Base-by-base conservation (phyloP, 345 rosid species). In the Xanthoceras sorbifolium region DNA sequence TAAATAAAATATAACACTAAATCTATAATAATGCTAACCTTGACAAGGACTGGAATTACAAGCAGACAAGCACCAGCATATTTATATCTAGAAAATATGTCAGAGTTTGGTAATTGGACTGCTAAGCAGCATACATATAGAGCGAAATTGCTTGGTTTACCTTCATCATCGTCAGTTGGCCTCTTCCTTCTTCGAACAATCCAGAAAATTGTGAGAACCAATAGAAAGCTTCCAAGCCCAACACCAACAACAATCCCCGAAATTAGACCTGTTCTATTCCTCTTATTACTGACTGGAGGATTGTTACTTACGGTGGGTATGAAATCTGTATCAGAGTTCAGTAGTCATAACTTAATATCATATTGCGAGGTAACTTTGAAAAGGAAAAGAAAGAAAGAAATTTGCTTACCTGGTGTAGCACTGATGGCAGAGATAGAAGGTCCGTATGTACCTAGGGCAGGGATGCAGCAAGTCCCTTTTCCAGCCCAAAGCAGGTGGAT, bases 171-270 rank as follows among this genome's bases (percentile, higher is more conserved):
- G 76, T 76, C 68, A 11, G 64, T 69, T 70, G 73, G 73, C 76
- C 77, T 78, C 60, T 72, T 87, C 69, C 86, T 85, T 82, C 74
- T 85, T 81, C 75, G 74, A 72, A 82, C 70, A 76, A 90, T 54
- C 77, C 64, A 78, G 73, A 86, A 81, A 57, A 57, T 57, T 23
- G 4, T 28, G 76, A n/a, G n/a, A n/a, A 79, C 52, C 17, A 71
- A 84, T 23, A 89, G 71, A 32, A 89, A 67, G 78, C 87, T 36
- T 52, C 78, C 69, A 38, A 81, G 61, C 72, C 83, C 90, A 44
- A 85, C 84, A 25, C 90, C 92, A n/a, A 85, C 87, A 71, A 84
- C 62, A n/a, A 57, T 23, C 32, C 97, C 98, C 29, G 87, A 89
- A 64, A 89, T 81, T 42, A 86, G 55, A 34, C 93, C 86, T 6